A percentile compares a stretch with the other conserved stretches of the same genome.
Conservation (phyloP, 1,284 basidiomycete species). For the Peniophora sp. region DNA sequence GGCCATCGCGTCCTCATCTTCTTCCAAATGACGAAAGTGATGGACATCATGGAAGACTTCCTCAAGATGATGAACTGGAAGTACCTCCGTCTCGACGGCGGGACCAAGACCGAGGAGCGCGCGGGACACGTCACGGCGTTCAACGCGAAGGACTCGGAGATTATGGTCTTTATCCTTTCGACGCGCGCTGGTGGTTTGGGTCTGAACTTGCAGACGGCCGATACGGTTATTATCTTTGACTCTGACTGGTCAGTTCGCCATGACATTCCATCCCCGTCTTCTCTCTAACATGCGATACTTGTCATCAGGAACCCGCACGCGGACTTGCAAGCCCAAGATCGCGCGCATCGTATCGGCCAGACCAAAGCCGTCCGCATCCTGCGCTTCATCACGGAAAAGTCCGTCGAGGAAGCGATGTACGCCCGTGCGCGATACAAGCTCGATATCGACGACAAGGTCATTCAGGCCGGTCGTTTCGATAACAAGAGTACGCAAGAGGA, state of each 20-base stretch:
- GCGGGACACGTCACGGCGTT: conserved; percentile 85
- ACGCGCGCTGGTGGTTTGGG: conserved; percentile 97
- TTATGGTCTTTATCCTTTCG: conserved; percentile 92
- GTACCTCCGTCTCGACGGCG: conserved; percentile 94
- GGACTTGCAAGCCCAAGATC: conserved; percentile 98
- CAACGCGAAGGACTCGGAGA: conserved; percentile 87
- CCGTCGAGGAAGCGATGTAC: conserved; percentile 97
- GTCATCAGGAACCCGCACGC: conserved; percentile 85
- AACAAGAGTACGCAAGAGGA: conserved; percentile 98
- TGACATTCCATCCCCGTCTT: too few relatives aligned
- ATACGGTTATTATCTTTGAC: conserved; percentile 99
- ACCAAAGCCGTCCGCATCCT: conserved; percentile 97
- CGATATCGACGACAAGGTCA: conserved; percentile 99
- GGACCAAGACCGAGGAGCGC: conserved; percentile 97
- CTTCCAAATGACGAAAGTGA: conserved; percentile 99
- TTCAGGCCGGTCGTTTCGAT: conserved; percentile 98
- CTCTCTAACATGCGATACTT: too few relatives aligned
- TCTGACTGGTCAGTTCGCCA: conserved; percentile 61
- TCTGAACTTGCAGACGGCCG: conserved; percentile 95
- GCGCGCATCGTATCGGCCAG: conserved; percentile 99
- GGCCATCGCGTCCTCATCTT: conserved; percentile 75
- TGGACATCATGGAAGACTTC: conserved; percentile 99
- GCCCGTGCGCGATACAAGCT: conserved; percentile 94
- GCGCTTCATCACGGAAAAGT: conserved; percentile 96
- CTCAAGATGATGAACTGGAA: conserved; percentile 86